Conservation (phyloP, 116 monocot genomes). For the Posidonia oceanica region DNA sequence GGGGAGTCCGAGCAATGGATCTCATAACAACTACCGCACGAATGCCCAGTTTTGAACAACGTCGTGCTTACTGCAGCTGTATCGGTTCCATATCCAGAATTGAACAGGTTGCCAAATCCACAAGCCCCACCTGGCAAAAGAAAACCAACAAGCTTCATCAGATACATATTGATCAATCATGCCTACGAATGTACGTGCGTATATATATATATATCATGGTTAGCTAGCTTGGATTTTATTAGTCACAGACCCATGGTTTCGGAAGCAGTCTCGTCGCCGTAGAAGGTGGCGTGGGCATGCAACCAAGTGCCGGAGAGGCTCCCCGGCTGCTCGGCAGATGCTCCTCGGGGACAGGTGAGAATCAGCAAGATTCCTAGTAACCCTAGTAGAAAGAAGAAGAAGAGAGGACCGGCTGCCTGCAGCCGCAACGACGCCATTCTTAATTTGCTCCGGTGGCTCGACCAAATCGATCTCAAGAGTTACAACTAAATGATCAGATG, state of each 20-base stretch:
- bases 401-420: not conserved
- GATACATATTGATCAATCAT: too few relatives aligned
- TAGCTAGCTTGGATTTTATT: not conserved
- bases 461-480: not conserved
- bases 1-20: constrained; percentile 28
- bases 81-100: constrained; percentile 33
- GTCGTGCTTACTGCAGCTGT: constrained; percentile 47
- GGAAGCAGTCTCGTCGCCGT: constrained; percentile 47
- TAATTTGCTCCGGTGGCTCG: not conserved
- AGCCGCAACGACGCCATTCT: not conserved
- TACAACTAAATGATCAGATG: not conserved
- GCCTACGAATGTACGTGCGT: too few relatives aligned
- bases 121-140: constrained; percentile 39
- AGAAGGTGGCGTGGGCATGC: constrained; percentile 54
- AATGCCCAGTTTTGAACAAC: constrained; percentile 40
- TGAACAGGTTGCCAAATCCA: constrained; percentile 33
- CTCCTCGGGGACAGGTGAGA: not conserved
- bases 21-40: constrained; percentile 49
- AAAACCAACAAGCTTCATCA: too few relatives aligned
- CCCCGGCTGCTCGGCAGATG: not conserved
- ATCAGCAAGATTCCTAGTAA: not conserved
- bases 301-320: constrained; percentile 6
- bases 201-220: not conserved
- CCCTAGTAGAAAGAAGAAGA: not conserved
- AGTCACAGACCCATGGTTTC: constrained; percentile 37